Conservation (phyloP, 2,329 filamentous ascomycete genomes). For the Furcasterigmium furcatum region DNA sequence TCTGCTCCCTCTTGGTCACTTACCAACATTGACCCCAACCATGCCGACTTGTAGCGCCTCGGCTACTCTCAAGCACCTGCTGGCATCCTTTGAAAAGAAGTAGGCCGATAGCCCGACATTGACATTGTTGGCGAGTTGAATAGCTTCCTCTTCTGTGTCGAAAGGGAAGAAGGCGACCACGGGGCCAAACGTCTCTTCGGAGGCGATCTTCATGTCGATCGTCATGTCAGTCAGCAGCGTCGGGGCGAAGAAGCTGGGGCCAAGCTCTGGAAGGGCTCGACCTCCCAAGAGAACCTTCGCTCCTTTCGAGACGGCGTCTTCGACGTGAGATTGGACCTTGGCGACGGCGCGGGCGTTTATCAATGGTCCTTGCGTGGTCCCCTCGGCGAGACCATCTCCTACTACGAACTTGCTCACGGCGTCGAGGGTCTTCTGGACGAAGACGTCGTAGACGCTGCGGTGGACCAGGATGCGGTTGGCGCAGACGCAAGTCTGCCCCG, state of each 20-base stretch:
- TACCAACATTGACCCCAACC: slow-evolving; percentile 56
- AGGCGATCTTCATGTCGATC: slow-evolving; percentile 66
- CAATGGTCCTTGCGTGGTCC: slow-evolving; percentile 48
- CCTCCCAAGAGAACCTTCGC: slow-evolving; percentile 74
- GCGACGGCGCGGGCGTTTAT: slow-evolving; percentile 79
- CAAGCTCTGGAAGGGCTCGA: slow-evolving; percentile 66
- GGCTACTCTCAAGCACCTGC: slow-evolving; percentile 41
- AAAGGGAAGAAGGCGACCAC: slow-evolving; percentile 68
- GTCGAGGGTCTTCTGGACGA: slow-evolving; percentile 22
- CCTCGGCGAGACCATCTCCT: slow-evolving; percentile 18
- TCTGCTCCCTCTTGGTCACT: not conserved
- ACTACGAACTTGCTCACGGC: slow-evolving; percentile 23
- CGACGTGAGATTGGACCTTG: slow-evolving; percentile 78
- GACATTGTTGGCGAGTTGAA: slow-evolving; percentile 60
- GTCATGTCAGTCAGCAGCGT: slow-evolving; percentile 67
- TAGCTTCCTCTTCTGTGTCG: slow-evolving; percentile 66
- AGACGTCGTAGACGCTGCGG: slow-evolving; percentile 24
- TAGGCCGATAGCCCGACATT: slow-evolving; percentile 71
- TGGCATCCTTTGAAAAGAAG: slow-evolving; percentile 56
- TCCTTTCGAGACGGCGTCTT: slow-evolving; percentile 75
- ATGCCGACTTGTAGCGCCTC: slow-evolving; percentile 61
- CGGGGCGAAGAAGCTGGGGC: slow-evolving; percentile 73
- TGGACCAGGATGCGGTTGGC: slow-evolving; percentile 32
- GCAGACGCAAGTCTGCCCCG: slow-evolving; percentile 67
- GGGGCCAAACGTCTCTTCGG: slow-evolving; percentile 71